Base-by-base conservation (phyloP, 345 rosid species). In the Mallotus nudiflorus region DNA sequence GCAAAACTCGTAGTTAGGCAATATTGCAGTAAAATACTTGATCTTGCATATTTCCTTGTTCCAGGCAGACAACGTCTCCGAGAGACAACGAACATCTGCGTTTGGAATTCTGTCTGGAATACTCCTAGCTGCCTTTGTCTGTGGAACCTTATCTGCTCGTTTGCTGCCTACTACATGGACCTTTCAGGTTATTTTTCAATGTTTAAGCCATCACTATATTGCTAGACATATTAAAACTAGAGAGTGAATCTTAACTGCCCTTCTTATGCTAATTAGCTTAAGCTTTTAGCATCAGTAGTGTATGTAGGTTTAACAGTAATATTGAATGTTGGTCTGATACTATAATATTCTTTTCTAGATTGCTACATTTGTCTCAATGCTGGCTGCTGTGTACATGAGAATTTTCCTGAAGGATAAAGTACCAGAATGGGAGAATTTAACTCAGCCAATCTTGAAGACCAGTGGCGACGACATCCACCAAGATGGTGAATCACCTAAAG, bases 341-440 rank as follows among this genome's bases (percentile, higher is more conserved):
- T 33, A 33, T 33, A 42, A 8, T n/a, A n/a, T n/a, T 39, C 4
- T 6, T 18, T 31, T 68, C 39, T 76, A 91, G 96, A 82, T 86
- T 18, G 91, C 96, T 46, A 82, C 95, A 9, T 42, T 77, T 66
- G 75, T 78, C 33, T 85, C 87, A 13, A 82, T 90, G 74, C 57
- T 82, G 69, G 92, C 86, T 1, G 61, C 76, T 12, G 86, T 83
- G 20, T 94, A 94, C 87, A 90, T 90, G 98, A 88, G 96, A 76
- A 33, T 87, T 72, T 91, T 91, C 60, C 87, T 94, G 27, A 65
- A 85, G 75, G 97, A 94, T 49, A 86, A 73, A 48, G 27, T 71
- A 22, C 68, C 64, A 1, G 61, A 70, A 12, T 68, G 18, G 1
- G 80, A 77, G 29, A 42, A 65, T 51, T 79, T 83, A 59, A 56